Percentiles rank a stretch among this genome's conserved stretches.
phyloP scores from a whole-genome alignment of 768 basidiomycete species.

The Fomitopsis serialis region DNA sequence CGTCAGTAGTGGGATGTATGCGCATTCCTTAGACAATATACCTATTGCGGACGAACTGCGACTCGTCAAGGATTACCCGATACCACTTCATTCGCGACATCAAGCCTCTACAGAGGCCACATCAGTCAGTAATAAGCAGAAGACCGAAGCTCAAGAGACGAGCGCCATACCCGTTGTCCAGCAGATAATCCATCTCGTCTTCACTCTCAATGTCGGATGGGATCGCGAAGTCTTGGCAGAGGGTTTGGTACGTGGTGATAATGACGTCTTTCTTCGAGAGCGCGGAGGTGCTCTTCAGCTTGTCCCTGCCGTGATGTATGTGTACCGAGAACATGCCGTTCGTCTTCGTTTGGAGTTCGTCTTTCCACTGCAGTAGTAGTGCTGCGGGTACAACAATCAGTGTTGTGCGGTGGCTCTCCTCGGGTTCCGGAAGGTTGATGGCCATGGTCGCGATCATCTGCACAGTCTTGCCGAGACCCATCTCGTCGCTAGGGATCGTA shows the following conservation, averaged over 20 bases:
- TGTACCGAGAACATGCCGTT: conserved; percentile 56
- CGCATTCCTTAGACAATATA: conserved; percentile 10
- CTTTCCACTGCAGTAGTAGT: conserved; percentile 68
- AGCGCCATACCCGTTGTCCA: conserved; percentile 45
- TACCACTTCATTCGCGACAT: conserved; percentile 60
- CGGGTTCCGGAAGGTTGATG: conserved; percentile 47
- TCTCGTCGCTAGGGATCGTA: conserved; percentile 46
- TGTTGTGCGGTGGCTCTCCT: conserved; percentile 48
- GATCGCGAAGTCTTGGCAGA: conserved; percentile 53
- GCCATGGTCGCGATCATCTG: conserved; percentile 81
- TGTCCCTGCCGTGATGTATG: conserved; percentile 60
- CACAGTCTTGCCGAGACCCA: conserved; percentile 72
- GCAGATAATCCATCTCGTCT: conserved; percentile 45
- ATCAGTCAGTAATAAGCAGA: not conserved
- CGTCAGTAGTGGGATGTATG: not conserved
- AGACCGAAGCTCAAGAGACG: not conserved
- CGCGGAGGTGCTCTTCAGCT: not conserved
- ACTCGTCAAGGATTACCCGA: conserved; percentile 74
- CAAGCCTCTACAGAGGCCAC: conserved; percentile 39
- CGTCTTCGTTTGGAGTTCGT: conserved; percentile 66
- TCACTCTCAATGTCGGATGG: conserved; percentile 32
- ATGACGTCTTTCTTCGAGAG: conserved; percentile 33
- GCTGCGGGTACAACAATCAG: conserved; percentile 76
- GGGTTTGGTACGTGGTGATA: conserved; percentile 73
- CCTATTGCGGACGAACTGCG: conserved; percentile 72